Base-by-base conservation (phyloP, 2,329 filamentous ascomycete genomes). In the Conoideocrella luteorostrata region DNA sequence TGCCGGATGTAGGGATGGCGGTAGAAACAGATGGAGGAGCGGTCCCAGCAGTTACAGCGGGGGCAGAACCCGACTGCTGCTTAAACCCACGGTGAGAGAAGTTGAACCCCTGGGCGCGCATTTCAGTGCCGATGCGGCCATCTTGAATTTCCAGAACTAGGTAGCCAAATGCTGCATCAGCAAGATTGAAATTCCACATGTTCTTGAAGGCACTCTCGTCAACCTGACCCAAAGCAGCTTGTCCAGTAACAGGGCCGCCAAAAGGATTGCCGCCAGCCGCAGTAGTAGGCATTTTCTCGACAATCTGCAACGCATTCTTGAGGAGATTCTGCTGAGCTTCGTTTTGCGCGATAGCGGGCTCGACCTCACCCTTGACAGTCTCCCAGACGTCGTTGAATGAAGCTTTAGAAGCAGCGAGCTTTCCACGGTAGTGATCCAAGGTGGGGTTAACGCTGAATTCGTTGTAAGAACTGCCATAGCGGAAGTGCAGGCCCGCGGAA, bases 311-410 rank as follows among this genome's bases (percentile, higher is more conserved):
- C 0, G 93, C 93, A 54, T 95, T 90, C 59, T 93, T 85, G 29
- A 98, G 74, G 1, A 98, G 77, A 47, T 88, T 90, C 67, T 95
- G 88, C 62, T 98, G 93, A 1, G 88, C 88, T 56, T 95, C 88
- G 61, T 96, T 98, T 58, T 93, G 86, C 47, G 86, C 78, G 49
- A 98, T 95, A 5, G 91, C 93, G 18, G 91, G 86, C 70, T 96
- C 88, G 12, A 98, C 93, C 65, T 98, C 93, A 39, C 82, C 77
- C 70, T 95, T 95, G 57, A 98, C 93, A 1, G 93, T 98, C 66
- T 98, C 93, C 93, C 93, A 98, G 7, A 98, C 93, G 64, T 98
- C 93, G 62, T 94, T 95, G 73, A 98, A 98, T 0, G 93, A 97
- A 2, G 93, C 91, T 69, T 96, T 97, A 39, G 91, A 97, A 11